phyloP scores from a whole-genome alignment of 2,329 filamentous ascomycete genomes.

The Verticillium longisporum region DNA sequence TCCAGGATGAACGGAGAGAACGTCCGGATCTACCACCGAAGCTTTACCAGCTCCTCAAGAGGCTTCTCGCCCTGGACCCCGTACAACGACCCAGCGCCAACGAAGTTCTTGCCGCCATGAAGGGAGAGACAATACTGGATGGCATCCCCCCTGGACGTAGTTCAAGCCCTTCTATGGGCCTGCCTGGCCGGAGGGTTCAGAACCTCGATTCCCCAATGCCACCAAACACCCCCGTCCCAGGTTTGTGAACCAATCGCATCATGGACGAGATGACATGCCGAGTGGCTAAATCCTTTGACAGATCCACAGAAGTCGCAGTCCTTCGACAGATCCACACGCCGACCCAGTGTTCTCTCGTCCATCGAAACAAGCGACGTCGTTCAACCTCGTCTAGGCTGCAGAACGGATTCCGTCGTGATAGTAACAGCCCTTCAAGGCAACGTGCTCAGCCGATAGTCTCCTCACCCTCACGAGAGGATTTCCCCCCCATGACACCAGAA shows the following conservation, averaged over 20 bases:
- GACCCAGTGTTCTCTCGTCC: not conserved
- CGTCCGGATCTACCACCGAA: constrained; percentile 79
- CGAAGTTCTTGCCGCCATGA: constrained; percentile 75
- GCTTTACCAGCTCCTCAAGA: constrained; percentile 78
- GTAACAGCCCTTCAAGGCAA: constrained; percentile 17
- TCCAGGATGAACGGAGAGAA: constrained; percentile 67
- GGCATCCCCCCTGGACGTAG: constrained; percentile 25
- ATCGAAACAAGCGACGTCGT: not conserved
- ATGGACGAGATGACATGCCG: not conserved
- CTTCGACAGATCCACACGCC: not conserved
- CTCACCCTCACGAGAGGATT: constrained; percentile 33
- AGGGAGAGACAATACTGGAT: constrained; percentile 52
- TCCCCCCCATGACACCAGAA: constrained; percentile 21
- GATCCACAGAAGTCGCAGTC: constrained; percentile 23
- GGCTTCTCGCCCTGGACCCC: constrained; percentile 71
- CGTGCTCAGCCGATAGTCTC: constrained; percentile 27
- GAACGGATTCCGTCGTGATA: constrained; percentile 22
- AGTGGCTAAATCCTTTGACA: constrained; percentile 4
- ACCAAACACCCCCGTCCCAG: constrained; percentile 40
- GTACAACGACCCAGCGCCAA: constrained; percentile 72
- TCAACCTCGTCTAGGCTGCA: constrained; percentile 15
- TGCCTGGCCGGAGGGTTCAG: constrained; percentile 42
- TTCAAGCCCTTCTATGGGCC: constrained; percentile 27
- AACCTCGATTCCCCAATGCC: constrained; percentile 47
- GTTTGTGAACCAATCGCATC: constrained; percentile 17